Base-by-base conservation (phyloP, 352 stramenopile genomes). In the Globisporangium nagaii region DNA sequence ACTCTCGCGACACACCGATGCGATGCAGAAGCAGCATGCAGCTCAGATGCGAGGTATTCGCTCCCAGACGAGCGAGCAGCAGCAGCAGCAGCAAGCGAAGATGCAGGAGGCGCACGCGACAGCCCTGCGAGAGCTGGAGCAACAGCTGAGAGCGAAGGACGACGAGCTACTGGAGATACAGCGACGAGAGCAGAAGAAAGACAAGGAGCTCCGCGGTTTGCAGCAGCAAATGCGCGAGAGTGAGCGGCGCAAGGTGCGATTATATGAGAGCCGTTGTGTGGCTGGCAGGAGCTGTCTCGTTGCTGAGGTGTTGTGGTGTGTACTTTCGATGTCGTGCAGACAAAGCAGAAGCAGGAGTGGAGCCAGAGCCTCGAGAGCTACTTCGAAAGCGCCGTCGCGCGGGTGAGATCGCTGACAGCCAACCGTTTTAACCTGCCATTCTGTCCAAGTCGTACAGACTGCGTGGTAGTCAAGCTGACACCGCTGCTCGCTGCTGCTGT, bases 351-450 rank as follows among this genome's bases (percentile, higher is more conserved):
- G 31, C 63, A 22, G 6, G 60, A 62, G 11, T 68, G 60, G 60
- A 66, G 67, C 11, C 51, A 68, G 44, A 41, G 64, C 15, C 47
- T 84, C 9, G 60, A 71, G 4, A 53, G 52, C 0, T 82, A 70
- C 35, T 65, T 84, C 17, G 62, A 86, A 52, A 47, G 11, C 1
- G 51, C 60, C 3, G 66, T 80, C 28, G 31, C 47, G 28, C 35
- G 55, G 41, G 63, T 70, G 39, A 15, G 36, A 32, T 4, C 12
- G 37, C 35, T 10, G 4, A 19, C n/a, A n/a, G n/a, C n/a, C n/a
- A n/a, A n/a, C n/a, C n/a, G n/a, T n/a, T n/a, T n/a, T n/a, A n/a
- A n/a, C n/a, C n/a, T n/a, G n/a, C n/a, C n/a, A n/a, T n/a, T n/a
- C 8, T 50, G 41, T 10, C 20, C 24, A 6, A 32, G 24, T 19